Conservation (phyloP, 768 basidiomycete genomes). For the Pleurotus platypus region DNA sequence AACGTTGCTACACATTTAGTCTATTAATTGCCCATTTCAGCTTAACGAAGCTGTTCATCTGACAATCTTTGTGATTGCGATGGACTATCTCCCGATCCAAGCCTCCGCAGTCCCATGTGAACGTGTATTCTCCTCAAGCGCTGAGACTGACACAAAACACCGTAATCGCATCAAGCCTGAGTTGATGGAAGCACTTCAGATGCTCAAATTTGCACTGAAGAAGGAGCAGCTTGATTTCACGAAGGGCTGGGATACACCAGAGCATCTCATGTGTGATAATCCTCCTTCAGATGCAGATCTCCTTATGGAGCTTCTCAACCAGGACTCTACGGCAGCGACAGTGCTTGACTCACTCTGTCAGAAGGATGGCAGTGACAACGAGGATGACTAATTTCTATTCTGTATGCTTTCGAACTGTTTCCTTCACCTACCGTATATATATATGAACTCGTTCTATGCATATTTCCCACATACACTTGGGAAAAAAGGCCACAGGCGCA, state of each 20-base stretch:
- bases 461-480: no score
- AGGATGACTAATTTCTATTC: not conserved
- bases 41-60: not conserved
- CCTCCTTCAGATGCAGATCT: not conserved
- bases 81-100: slow-evolving; percentile 13
- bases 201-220: slow-evolving; percentile 14
- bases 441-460: no score
- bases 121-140: slow-evolving; percentile 16
- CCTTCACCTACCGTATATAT: no score
- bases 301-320: not conserved
- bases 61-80: not conserved
- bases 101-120: slow-evolving; percentile 17
- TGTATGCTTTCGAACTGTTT: no score
- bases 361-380: not conserved
- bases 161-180: slow-evolving; percentile 12
- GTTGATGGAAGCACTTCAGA: slow-evolving; percentile 17
- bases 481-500: no score
- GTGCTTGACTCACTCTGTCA: not conserved
- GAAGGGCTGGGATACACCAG: slow-evolving; percentile 2
- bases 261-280: not conserved
- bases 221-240: slow-evolving; percentile 10
- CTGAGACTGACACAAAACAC: slow-evolving; percentile 10
- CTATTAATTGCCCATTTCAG: not conserved
- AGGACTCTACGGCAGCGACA: not conserved
- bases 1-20: not conserved